Base-by-base conservation (phyloP, 306 rosid species). In the Trifolium fragiferum region DNA sequence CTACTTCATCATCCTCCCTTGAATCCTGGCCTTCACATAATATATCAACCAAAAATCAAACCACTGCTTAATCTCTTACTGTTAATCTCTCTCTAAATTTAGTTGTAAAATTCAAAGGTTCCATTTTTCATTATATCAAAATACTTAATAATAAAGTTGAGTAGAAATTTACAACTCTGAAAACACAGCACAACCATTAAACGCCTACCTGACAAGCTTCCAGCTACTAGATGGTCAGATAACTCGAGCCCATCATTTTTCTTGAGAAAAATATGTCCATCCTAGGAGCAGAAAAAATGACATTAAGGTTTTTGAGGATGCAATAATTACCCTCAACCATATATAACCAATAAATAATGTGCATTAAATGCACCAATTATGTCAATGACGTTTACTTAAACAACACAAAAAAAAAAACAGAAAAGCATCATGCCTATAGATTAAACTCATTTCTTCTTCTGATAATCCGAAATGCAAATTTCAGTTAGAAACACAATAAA, bases 201-300 rank as follows among this genome's bases (percentile, higher is more conserved):
- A 74, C 44, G 69, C 44, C 47, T 81, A 91, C 97, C 93, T 68
- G 90, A 82, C 23, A 77, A 68, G 68, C 84, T 81, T 82, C 84
- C 93, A 68, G 67, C 70, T 72, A 81, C 71, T 66, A 70, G 87
- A 78, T 77, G 83, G 30, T 85, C 90, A 75, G 92, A 75, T 41
- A 82, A 82, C 80, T 89, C 88, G 54, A 85, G 85, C 75, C 92
- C 87, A 77, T 82, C 86, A 58, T 66, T 79, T 72, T 84, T 82
- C 74, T 79, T 38, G 66, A 73, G 82, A 76, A 76, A 67, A 78
- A 73, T 30, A 43, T 62, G 68, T 51, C 76, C 85, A 76, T 77
- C 85, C 93, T 89, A 82, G 68, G 54, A 84, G 76, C 65, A 79
- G 23, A 78, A 75, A 68, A 71, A 74, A 25, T 35, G 19, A 74